Percentiles rank a stretch among this genome's conserved stretches.
These are phyloP conservation scores for Allium sativum DNA, from an alignment of 106 monocot species.

Conservation along the genomic window DNA sequence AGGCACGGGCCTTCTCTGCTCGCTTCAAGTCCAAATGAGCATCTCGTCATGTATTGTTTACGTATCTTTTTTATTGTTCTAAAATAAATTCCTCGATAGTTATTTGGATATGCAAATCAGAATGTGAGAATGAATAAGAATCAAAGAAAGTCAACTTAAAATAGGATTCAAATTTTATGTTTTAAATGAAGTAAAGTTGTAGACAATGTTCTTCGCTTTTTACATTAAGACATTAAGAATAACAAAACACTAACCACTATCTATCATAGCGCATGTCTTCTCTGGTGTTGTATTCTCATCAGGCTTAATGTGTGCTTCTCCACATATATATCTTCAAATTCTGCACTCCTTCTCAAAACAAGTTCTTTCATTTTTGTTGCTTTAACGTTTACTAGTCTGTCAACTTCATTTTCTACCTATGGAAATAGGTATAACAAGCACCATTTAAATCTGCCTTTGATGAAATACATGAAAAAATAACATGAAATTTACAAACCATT, in stretches of 20 bases:
- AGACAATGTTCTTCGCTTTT: no score
- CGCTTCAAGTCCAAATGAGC: slow-evolving; percentile 81
- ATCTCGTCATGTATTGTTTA: slow-evolving; percentile 52
- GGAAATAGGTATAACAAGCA: no score
- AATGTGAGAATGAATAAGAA: no score
- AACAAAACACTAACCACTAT: no score
- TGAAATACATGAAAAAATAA: not conserved
- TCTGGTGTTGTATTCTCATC: slow-evolving; percentile 76
- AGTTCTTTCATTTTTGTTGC: slow-evolving; percentile 88
- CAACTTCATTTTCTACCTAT: slow-evolving; percentile 68
- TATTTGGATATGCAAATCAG: no score
- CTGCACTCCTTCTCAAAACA: slow-evolving; percentile 58
- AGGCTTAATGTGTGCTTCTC: slow-evolving; percentile 61
- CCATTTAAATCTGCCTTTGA: not conserved
- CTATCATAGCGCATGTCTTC: slow-evolving; percentile 63
- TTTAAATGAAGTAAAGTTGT: no score
- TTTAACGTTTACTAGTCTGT: slow-evolving; percentile 65
- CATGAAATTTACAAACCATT: slow-evolving; percentile 29
- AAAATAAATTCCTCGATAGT: no score
- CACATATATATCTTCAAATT: slow-evolving; percentile 85
- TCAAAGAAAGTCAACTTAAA: no score
- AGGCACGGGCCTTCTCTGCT: slow-evolving; percentile 80
- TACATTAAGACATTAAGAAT: no score
- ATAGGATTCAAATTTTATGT: no score
- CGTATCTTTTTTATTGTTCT: no score